phyloP scores from a whole-genome alignment of 2,329 filamentous ascomycete species.

The Diaporthe sp. region DNA sequence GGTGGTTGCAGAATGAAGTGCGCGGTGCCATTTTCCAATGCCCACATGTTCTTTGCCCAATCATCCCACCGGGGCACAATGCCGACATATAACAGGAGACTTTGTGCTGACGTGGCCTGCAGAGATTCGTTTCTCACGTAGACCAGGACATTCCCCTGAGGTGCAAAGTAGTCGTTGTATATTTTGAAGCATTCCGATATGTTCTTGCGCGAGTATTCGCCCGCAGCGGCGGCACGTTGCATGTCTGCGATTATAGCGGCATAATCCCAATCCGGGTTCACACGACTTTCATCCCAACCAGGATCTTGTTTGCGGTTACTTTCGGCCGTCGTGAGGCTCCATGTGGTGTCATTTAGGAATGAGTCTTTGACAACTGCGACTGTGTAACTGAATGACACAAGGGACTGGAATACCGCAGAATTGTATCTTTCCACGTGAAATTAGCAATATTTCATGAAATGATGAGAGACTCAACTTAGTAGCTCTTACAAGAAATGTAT shows the following conservation, averaged over 20 bases:
- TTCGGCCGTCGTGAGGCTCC: slow-evolving; percentile 1
- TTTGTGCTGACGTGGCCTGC: slow-evolving; percentile 40
- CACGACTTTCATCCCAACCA: background rate
- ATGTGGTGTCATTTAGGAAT: background rate
- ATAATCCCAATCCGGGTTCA: slow-evolving; percentile 43
- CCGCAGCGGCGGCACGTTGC: slow-evolving; percentile 33
- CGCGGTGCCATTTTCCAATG: slow-evolving; percentile 44
- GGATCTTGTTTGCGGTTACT: slow-evolving; percentile 19
- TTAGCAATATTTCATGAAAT: too few species aligned
- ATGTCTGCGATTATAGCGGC: slow-evolving; percentile 41
- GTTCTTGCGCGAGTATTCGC: slow-evolving; percentile 35
- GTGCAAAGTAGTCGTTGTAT: slow-evolving; percentile 45
- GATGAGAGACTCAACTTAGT: too few species aligned
- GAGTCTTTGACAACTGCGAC: slow-evolving; percentile 9
- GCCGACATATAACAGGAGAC: slow-evolving; percentile 45
- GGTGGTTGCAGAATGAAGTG: slow-evolving; percentile 28
- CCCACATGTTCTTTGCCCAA: slow-evolving; percentile 49
- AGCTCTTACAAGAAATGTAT: too few species aligned
- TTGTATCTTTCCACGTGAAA: too few species aligned
- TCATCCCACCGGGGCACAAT: slow-evolving; percentile 44
- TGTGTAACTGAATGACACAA: too few species aligned
- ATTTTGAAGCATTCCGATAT: slow-evolving; percentile 44
- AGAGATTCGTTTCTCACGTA: slow-evolving; percentile 43
- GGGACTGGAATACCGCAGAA: too few species aligned
- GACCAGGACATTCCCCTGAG: slow-evolving; percentile 46